A percentile compares a stretch with the other conserved stretches of the same genome.
Conservation (phyloP, 768 basidiomycete species). For the Tubosaeta sp. region DNA sequence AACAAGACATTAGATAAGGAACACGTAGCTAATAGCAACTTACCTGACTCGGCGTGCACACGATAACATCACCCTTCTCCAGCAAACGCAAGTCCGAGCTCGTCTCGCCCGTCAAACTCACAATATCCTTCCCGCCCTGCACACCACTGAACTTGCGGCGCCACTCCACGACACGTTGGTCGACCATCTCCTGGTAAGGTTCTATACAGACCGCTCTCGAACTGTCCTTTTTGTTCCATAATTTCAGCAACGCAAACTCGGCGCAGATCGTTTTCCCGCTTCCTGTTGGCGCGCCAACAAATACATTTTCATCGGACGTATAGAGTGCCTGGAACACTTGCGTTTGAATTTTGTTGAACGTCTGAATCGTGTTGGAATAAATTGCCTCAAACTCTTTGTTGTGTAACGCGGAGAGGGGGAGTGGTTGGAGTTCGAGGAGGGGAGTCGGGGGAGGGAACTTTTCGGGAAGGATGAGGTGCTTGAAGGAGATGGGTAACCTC, state of each 20-base stretch:
- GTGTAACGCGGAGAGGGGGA: slow-evolving; percentile 87
- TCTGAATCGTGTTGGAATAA: slow-evolving; percentile 73
- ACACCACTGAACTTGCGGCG: slow-evolving; percentile 71
- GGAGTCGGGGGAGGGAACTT: slow-evolving; percentile 93
- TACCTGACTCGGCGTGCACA: slow-evolving; percentile 91
- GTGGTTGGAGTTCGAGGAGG: slow-evolving; percentile 86
- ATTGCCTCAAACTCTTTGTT: slow-evolving; percentile 90
- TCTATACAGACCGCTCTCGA: slow-evolving; percentile 90
- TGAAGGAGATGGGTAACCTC: slow-evolving; percentile 92
- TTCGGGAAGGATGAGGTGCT: slow-evolving; percentile 94
- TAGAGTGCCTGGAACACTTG: slow-evolving; percentile 99
- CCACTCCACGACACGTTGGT: slow-evolving; percentile 88
- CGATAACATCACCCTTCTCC: slow-evolving; percentile 88
- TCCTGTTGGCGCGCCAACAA: slow-evolving; percentile 94
- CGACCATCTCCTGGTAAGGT: slow-evolving; percentile 98
- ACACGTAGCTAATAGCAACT: slow-evolving; percentile 19
- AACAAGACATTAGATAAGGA: neutral
- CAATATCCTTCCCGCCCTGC: slow-evolving; percentile 91
- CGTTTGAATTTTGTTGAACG: slow-evolving; percentile 98
- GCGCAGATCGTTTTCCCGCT: slow-evolving; percentile 98
- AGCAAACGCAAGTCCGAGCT: slow-evolving; percentile 86
- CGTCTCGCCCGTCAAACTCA: slow-evolving; percentile 91
- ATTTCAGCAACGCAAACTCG: slow-evolving; percentile 89
- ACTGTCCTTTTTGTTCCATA: slow-evolving; percentile 87
- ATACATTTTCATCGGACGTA: slow-evolving; percentile 93